Percentiles rank a stretch among this genome's conserved stretches.
Conservation (phyloP, 768 basidiomycete genomes). For the Suillus tomentosus region DNA sequence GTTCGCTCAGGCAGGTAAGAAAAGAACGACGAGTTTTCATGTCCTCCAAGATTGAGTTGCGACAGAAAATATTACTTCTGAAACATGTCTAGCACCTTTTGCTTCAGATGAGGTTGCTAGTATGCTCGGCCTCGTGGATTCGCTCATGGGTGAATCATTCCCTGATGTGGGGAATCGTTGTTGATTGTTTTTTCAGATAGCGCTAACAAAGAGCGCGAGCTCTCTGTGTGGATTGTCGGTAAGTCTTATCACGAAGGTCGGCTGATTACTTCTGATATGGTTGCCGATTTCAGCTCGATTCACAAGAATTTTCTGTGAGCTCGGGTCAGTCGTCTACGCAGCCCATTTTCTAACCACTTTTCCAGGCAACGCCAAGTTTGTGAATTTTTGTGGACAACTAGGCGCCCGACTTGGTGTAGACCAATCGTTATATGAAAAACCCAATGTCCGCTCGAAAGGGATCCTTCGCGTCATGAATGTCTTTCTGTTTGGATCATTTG, state of each 20-base stretch:
- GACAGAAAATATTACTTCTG: slow-evolving; percentile 9
- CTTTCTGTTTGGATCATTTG: slow-evolving; percentile 47
- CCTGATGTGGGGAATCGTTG: neutral
- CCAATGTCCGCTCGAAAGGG: neutral
- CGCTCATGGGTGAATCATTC: slow-evolving; percentile 4
- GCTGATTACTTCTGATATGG: neutral
- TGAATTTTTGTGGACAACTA: slow-evolving; percentile 39
- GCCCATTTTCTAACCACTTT: neutral
- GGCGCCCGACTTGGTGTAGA: slow-evolving; percentile 35
- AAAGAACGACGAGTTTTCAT: neutral
- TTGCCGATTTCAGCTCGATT: slow-evolving; percentile 9
- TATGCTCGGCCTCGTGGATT: slow-evolving; percentile 7
- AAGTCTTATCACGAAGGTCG: neutral
- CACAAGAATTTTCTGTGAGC: slow-evolving; percentile 13
- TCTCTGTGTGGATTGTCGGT: slow-evolving; percentile 1
- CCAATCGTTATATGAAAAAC: slow-evolving; percentile 26
- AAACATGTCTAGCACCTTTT: slow-evolving; percentile 14
- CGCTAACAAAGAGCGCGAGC: neutral
- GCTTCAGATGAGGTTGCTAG: slow-evolving; percentile 8
- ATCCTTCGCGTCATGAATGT: slow-evolving; percentile 30
- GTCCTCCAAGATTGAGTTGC: neutral
- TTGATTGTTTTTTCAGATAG: neutral
- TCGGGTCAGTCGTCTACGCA: neutral
- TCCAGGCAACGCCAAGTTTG: slow-evolving; percentile 30
- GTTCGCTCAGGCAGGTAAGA: slow-evolving; percentile 13